phyloP scores from a whole-genome alignment of 2,329 filamentous ascomycete species.

The Fusarium papillatum region DNA sequence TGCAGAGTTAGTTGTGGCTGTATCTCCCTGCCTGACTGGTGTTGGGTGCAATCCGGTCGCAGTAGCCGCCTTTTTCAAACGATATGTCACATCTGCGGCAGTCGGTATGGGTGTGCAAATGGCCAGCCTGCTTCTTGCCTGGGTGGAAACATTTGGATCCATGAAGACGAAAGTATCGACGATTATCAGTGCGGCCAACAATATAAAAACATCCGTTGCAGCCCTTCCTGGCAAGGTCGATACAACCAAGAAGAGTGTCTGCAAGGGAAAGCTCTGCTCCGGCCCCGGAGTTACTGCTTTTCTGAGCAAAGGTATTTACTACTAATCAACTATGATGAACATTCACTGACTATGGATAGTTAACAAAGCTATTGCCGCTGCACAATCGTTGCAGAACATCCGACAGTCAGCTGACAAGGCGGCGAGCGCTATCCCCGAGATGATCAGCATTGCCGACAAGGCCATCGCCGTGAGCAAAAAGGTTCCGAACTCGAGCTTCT shows the following conservation, averaged over 20 bases:
- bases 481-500: slow-evolving; percentile 3
- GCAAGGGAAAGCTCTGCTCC: not conserved
- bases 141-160: not conserved
- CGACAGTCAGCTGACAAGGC: not conserved
- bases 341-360: not conserved
- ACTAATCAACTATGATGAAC: too few species aligned
- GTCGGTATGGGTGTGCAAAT: not conserved
- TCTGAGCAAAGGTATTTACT: not conserved
- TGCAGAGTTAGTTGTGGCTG: not conserved
- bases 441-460: not conserved
- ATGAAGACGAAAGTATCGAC: not conserved
- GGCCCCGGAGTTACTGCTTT: slow-evolving; percentile 7
- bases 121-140: not conserved
- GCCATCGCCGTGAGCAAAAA: not conserved
- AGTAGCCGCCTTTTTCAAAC: not conserved
- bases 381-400: slow-evolving; percentile 1
- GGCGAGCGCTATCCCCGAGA: not conserved
- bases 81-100: not conserved
- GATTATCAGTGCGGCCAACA: not conserved
- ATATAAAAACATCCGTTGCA: not conserved
- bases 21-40: not conserved
- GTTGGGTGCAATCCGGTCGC: not conserved
- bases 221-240: not conserved
- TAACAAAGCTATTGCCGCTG: not conserved
- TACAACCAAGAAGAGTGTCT: not conserved